These are phyloP conservation scores for Hygrophila difformis DNA, from an alignment of 257 asterid species.

Conservation along the genomic window DNA sequence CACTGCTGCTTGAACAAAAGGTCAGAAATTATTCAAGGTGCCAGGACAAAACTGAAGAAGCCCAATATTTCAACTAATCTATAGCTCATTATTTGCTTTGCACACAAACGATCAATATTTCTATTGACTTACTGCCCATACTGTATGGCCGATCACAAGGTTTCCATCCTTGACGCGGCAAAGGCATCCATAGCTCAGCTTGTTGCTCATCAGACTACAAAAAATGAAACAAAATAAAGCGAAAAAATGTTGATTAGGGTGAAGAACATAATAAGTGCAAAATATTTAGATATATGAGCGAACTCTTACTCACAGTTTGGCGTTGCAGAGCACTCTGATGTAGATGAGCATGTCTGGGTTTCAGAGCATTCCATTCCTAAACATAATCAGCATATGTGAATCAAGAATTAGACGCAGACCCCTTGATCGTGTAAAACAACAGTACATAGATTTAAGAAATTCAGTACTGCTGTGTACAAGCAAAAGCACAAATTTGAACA, in stretches of 20 bases:
- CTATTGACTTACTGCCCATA: slow-evolving; percentile 28
- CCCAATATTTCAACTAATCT: background rate
- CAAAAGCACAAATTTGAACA: background rate
- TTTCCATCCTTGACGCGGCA: slow-evolving; percentile 61
- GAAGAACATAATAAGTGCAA: background rate
- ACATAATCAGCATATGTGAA: slow-evolving; percentile 11
- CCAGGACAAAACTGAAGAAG: background rate
- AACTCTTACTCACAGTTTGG: slow-evolving; percentile 56
- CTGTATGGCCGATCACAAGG: slow-evolving; percentile 26
- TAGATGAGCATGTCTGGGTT: slow-evolving; percentile 78
- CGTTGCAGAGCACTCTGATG: slow-evolving; percentile 71
- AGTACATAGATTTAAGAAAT: background rate
- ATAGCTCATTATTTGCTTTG: background rate
- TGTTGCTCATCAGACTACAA: slow-evolving; percentile 43
- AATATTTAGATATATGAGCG: slow-evolving; percentile 8
- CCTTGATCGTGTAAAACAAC: background rate
- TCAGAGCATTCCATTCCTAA: slow-evolving; percentile 86
- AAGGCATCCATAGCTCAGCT: slow-evolving; percentile 69
- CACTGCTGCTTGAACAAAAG: slow-evolving; percentile 32
- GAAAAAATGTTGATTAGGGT: background rate
- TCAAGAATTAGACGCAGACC: background rate
- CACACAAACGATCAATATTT: background rate
- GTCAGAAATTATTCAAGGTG: background rate
- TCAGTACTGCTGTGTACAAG: background rate
- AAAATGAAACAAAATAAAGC: background rate